Evolutionary conservation across 1,284 basidiomycete genomes (phyloP).

Genomic region (Heliocybe sulcata): DNA sequence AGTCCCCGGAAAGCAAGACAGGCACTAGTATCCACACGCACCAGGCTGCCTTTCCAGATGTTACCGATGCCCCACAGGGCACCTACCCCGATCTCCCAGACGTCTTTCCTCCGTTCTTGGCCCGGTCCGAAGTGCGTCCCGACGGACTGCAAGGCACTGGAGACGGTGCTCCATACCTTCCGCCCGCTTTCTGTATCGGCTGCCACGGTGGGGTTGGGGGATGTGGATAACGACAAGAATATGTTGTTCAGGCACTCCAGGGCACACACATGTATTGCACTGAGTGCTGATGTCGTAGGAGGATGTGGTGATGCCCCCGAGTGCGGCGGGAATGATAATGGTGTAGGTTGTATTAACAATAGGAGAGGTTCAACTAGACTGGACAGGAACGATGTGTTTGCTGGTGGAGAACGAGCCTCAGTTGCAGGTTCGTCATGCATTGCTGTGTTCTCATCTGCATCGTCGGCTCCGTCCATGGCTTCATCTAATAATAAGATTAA

Average conservation of each 20-base stretch:
- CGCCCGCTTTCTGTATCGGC: slow-evolving; percentile 41
- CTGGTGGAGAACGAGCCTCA: slow-evolving; percentile 4
- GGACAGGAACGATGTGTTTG: slow-evolving; percentile 31
- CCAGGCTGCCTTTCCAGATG: slow-evolving; percentile 59
- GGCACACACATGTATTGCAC: slow-evolving; percentile 76
- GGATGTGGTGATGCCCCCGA: slow-evolving; percentile 66
- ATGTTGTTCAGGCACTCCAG: slow-evolving; percentile 91
- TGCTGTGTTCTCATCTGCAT: slow-evolving; percentile 21
- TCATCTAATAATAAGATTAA: slow-evolving; percentile 17
- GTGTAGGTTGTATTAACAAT: slow-evolving; percentile 60
- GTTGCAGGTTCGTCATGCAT: slow-evolving; percentile 26
- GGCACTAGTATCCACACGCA: slow-evolving; percentile 19
- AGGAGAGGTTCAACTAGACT: slow-evolving; percentile 56
- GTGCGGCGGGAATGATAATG: slow-evolving; percentile 76
- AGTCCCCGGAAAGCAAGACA: background rate
- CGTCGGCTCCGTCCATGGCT: slow-evolving; percentile 11
- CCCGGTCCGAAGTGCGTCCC: slow-evolving; percentile 54
- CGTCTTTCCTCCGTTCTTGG: slow-evolving; percentile 57
- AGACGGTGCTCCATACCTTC: slow-evolving; percentile 54
- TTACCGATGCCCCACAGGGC: slow-evolving; percentile 76
- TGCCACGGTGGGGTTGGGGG: slow-evolving; percentile 29
- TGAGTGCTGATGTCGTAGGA: slow-evolving; percentile 78
- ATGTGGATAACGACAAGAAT: slow-evolving; percentile 65
- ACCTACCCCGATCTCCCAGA: slow-evolving; percentile 70
- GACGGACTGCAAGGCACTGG: slow-evolving; percentile 45